These are phyloP conservation scores for Pyrenochaeta sp. DNA, from an alignment of 2,329 filamentous ascomycete genomes.

Conservation along the genomic window DNA sequence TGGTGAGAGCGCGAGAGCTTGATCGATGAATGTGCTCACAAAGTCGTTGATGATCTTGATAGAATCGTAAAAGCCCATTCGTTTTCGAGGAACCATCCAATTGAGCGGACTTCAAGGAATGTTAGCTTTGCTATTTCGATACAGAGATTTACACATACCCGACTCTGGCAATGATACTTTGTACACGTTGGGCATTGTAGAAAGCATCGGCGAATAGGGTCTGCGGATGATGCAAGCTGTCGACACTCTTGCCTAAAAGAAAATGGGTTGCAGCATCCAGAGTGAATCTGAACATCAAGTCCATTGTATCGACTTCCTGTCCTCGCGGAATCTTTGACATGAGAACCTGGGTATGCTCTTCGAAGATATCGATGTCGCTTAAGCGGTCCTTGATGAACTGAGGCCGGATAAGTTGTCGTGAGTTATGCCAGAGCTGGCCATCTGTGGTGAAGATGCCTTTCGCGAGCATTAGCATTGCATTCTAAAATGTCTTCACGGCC, in stretches of 20 bases:
- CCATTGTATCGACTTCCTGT: slow-evolving; percentile 72
- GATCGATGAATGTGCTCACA: slow-evolving; percentile 78
- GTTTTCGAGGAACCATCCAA: slow-evolving; percentile 67
- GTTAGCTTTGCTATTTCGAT: neutral
- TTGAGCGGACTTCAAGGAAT: slow-evolving; percentile 62
- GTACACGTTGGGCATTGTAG: slow-evolving; percentile 76
- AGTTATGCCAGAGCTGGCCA: slow-evolving; percentile 77
- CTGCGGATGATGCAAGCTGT: slow-evolving; percentile 63
- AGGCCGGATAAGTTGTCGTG: slow-evolving; percentile 81
- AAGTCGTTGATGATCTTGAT: slow-evolving; percentile 77
- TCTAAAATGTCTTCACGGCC: neutral
- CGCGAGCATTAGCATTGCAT: slow-evolving; percentile 4
- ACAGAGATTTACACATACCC: slow-evolving; percentile 61
- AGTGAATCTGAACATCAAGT: slow-evolving; percentile 79
- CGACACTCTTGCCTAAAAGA: slow-evolving; percentile 78
- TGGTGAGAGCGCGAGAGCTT: slow-evolving; percentile 71
- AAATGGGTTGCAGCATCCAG: slow-evolving; percentile 89
- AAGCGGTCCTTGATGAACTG: slow-evolving; percentile 88
- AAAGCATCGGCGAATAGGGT: slow-evolving; percentile 83
- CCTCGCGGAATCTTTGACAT: slow-evolving; percentile 66
- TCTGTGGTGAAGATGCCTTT: slow-evolving; percentile 73
- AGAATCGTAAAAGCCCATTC: slow-evolving; percentile 66
- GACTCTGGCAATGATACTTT: slow-evolving; percentile 70
- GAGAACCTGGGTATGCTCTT: slow-evolving; percentile 77
- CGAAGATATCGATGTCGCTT: slow-evolving; percentile 81